Conservation (phyloP, 495 filamentous ascomycete species). For the Tuber melanosporum region DNA sequence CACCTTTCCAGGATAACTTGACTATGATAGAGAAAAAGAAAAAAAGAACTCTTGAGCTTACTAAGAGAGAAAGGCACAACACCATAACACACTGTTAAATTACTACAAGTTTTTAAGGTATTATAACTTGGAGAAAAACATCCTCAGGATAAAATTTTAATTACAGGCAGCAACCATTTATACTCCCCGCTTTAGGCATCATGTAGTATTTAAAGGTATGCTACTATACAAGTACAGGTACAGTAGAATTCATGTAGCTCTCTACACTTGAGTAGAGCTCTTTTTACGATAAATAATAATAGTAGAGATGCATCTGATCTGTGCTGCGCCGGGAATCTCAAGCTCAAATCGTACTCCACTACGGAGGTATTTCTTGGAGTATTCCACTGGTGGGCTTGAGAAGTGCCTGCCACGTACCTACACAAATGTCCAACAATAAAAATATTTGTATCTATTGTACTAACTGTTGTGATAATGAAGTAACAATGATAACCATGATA, state of each 20-base stretch:
- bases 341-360: not conserved
- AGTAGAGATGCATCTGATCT: not conserved
- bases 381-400: not conserved
- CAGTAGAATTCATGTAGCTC: not conserved
- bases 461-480: too few relatives aligned
- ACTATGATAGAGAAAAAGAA: too few relatives aligned
- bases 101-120: not conserved
- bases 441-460: too few relatives aligned
- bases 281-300: not conserved
- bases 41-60: too few relatives aligned
- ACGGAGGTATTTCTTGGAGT: not conserved
- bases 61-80: too few relatives aligned
- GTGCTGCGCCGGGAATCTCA: not conserved
- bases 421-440: not conserved
- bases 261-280: not conserved
- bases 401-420: not conserved
- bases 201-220: too few relatives aligned
- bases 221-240: too few relatives aligned
- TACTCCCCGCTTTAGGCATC: not conserved
- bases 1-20: too few relatives aligned
- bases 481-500: too few relatives aligned
- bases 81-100: too few relatives aligned
- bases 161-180: not conserved
- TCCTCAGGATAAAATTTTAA: not conserved
- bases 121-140: not conserved